phyloP scores from a whole-genome alignment of 208 protist species.

The Herpetomonas muscarum region DNA sequence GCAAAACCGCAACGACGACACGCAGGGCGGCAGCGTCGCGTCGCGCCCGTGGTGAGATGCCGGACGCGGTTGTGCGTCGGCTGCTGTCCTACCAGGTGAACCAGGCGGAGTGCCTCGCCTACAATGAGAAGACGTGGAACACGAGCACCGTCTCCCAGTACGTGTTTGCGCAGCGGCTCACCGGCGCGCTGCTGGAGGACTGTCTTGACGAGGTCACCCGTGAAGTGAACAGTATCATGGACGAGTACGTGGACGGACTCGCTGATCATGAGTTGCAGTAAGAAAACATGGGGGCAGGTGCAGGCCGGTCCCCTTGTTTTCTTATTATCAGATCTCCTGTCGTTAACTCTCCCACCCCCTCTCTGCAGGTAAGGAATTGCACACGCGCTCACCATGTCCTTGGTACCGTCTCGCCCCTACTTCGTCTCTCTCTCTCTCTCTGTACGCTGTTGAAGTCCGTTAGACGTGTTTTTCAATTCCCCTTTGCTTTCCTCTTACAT shows the following conservation, averaged over 20 bases:
- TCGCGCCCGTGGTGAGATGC: slow-evolving; percentile 45
- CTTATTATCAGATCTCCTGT: not conserved
- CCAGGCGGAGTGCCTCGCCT: slow-evolving; percentile 74
- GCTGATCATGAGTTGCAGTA: slow-evolving; percentile 82
- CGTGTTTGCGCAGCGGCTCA: slow-evolving; percentile 79
- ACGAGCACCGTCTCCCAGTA: slow-evolving; percentile 76
- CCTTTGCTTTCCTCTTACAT: no score
- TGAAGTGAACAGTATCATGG: slow-evolving; percentile 74
- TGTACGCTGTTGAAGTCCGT: not conserved
- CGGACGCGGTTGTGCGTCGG: slow-evolving; percentile 59
- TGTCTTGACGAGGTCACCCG: slow-evolving; percentile 68
- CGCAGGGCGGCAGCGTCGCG: not conserved
- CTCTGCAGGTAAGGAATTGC: not conserved
- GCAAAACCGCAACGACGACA: not conserved
- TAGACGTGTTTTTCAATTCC: slow-evolving; percentile 1
- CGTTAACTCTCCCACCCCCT: no score
- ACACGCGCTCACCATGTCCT: not conserved
- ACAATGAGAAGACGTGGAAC: slow-evolving; percentile 85
- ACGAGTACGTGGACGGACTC: slow-evolving; percentile 85
- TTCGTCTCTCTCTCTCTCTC: slow-evolving; percentile 3
- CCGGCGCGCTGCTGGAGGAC: slow-evolving; percentile 62
- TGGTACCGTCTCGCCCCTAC: not conserved
- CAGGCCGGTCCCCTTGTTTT: not conserved
- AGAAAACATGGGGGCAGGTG: no score
- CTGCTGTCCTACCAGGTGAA: slow-evolving; percentile 61